Conservation (phyloP, 768 basidiomycete genomes). For the Podaxis sp. region DNA sequence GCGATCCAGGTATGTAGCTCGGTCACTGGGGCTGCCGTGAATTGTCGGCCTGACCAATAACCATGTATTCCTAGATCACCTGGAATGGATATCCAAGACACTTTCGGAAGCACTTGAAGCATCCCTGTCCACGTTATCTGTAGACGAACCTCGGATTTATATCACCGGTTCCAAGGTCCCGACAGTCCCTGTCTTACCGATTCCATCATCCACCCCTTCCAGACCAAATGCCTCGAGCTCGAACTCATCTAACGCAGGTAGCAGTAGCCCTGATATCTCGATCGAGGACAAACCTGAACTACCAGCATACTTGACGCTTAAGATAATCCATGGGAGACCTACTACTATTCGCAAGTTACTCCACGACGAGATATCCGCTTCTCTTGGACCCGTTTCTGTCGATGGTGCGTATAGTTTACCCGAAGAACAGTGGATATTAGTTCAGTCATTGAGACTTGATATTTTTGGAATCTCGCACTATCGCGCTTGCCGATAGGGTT, state of each 20-base stretch:
- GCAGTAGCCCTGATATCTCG: slow-evolving; percentile 19
- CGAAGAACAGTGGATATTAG: not conserved
- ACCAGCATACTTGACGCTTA: slow-evolving; percentile 32
- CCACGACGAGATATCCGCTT: slow-evolving; percentile 35
- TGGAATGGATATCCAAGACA: slow-evolving; percentile 36
- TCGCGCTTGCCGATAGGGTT: not conserved
- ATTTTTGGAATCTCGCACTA: not conserved
- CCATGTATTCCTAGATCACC: slow-evolving; percentile 24
- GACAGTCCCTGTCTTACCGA: slow-evolving; percentile 19
- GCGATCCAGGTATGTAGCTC: slow-evolving; percentile 35
- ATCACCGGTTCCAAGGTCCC: slow-evolving; percentile 39
- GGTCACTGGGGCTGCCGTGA: not conserved
- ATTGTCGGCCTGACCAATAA: not conserved
- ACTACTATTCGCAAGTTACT: slow-evolving; percentile 38
- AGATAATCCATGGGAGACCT: slow-evolving; percentile 37
- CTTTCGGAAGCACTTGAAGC: slow-evolving; percentile 29
- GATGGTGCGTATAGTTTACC: slow-evolving; percentile 29
- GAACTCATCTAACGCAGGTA: not conserved
- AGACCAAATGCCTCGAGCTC: slow-evolving; percentile 19
- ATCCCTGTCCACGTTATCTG: slow-evolving; percentile 21
- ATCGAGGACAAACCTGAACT: slow-evolving; percentile 23
- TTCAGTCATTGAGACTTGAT: not conserved
- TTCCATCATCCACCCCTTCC: slow-evolving; percentile 1
- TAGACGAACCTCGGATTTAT: slow-evolving; percentile 40
- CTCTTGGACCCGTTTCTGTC: slow-evolving; percentile 38